Percentiles rank a stretch among this genome's conserved stretches.
Evolutionary conservation across 2,329 filamentous ascomycete genomes (phyloP).

Genomic region (Pyrenophora seminiperda): DNA sequence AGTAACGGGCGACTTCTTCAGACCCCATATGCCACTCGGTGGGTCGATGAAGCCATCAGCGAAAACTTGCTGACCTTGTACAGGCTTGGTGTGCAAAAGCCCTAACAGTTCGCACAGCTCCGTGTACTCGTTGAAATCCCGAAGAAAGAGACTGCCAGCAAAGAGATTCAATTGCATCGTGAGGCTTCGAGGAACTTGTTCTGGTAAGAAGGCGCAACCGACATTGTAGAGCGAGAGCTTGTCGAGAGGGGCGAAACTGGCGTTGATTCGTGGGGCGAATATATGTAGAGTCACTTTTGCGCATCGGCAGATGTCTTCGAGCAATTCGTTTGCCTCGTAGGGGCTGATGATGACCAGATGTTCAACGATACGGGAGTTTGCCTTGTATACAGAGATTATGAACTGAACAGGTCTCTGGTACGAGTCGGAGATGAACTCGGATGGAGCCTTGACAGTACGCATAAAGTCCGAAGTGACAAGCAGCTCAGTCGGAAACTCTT

Average conservation of each 20-base stretch:
- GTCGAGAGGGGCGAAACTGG: constrained; percentile 50
- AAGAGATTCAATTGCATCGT: constrained; percentile 66
- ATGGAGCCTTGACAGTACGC: constrained; percentile 48
- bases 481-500: constrained; percentile 49
- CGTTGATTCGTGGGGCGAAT: constrained; percentile 57
- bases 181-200: constrained; percentile 33
- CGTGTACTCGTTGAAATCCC: constrained; percentile 59
- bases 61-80: constrained; percentile 32
- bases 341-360: constrained; percentile 64
- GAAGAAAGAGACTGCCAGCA: constrained; percentile 69
- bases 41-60: constrained; percentile 46
- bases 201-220: constrained; percentile 18
- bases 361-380: background rate
- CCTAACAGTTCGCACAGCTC: constrained; percentile 60
- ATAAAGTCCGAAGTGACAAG: constrained; percentile 60
- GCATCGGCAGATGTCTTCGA: constrained; percentile 48
- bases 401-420: constrained; percentile 63
- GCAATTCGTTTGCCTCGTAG: constrained; percentile 62
- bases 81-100: constrained; percentile 44
- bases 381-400: constrained; percentile 49
- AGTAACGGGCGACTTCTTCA: constrained; percentile 49
- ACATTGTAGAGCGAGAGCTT: constrained; percentile 53
- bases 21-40: constrained; percentile 34
- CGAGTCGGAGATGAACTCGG: constrained; percentile 4
- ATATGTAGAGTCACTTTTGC: constrained; percentile 54